phyloP scores from a whole-genome alignment of 2,329 filamentous ascomycete genomes.

The Hysterium pulicare region DNA sequence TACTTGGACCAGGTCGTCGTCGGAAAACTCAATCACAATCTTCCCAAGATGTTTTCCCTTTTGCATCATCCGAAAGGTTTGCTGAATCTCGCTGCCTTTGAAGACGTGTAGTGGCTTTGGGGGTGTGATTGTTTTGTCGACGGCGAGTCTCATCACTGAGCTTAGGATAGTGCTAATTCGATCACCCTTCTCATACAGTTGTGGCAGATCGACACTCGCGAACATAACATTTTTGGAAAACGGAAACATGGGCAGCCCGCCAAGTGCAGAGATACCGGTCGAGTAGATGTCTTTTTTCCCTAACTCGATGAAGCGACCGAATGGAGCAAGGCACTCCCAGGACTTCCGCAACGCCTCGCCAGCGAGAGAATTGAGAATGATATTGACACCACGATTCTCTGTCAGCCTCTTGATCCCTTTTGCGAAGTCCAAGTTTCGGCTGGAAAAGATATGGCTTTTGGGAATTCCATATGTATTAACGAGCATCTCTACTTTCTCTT shows the following conservation, averaged over 20 bases:
- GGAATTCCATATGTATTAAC: slow-evolving; percentile 8
- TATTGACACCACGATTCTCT: slow-evolving; percentile 22
- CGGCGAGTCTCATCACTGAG: neutral
- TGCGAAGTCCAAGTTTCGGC: slow-evolving; percentile 18
- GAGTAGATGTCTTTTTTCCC: slow-evolving; percentile 4
- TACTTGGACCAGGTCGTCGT: too few relatives aligned
- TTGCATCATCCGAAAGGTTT: too few relatives aligned
- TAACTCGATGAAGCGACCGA: slow-evolving; percentile 16
- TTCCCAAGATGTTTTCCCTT: too few relatives aligned
- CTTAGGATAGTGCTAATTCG: neutral
- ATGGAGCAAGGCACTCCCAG: slow-evolving; percentile 3
- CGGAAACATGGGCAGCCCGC: too few relatives aligned
- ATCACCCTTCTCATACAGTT: slow-evolving; percentile 1
- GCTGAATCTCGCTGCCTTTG: too few relatives aligned
- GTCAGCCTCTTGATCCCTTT: slow-evolving; percentile 16
- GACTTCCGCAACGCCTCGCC: neutral
- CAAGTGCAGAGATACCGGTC: slow-evolving; percentile 7
- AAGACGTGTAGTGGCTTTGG: neutral
- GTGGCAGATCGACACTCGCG: neutral
- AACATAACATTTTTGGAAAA: slow-evolving; percentile 3
- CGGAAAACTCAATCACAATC: too few relatives aligned
- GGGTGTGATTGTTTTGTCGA: neutral
- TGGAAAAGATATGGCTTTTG: slow-evolving; percentile 21
- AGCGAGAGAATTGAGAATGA: slow-evolving; percentile 21
- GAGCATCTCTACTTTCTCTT: slow-evolving; percentile 9